Percentiles rank a stretch among this genome's conserved stretches.
Conservation (phyloP, 2,329 filamentous ascomycete species). For the Sclerotinia subarctica region DNA sequence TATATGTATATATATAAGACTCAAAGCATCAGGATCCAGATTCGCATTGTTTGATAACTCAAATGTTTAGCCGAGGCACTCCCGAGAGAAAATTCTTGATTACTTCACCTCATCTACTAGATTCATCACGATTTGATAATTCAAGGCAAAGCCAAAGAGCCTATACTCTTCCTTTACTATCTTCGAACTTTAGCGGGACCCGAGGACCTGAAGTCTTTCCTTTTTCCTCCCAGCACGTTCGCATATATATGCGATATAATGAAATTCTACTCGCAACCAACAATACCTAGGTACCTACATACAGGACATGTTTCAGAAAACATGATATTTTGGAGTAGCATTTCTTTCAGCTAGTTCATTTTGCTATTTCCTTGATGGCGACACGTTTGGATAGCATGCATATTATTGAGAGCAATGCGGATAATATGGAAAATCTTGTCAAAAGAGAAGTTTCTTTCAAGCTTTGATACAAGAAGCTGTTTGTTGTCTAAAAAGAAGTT, state of each 20-base stretch:
- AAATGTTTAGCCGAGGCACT: no score
- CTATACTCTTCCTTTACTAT: neutral
- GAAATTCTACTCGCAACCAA: no score
- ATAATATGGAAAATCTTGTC: neutral
- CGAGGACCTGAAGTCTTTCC: no score
- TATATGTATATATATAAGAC: neutral
- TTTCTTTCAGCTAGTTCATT: neutral
- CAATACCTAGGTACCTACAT: no score
- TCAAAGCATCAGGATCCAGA: no score
- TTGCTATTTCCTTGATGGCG: neutral
- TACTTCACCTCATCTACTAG: no score
- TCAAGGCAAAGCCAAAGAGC: neutral
- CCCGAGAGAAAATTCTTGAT: no score
- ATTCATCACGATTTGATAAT: no score
- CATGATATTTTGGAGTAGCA: neutral
- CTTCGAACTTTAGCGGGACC: no score
- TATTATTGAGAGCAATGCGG: neutral
- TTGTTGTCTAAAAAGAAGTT: neutral
- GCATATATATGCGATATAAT: no score
- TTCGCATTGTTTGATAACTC: no score
- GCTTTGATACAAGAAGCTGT: neutral
- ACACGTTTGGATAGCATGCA: neutral
- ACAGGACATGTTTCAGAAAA: neutral
- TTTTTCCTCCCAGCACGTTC: no score
- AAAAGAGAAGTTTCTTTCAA: neutral